Evolutionary conservation across 1,139 yeast genomes (phyloP).

Genomic region (Debaryomyces udenii): DNA sequence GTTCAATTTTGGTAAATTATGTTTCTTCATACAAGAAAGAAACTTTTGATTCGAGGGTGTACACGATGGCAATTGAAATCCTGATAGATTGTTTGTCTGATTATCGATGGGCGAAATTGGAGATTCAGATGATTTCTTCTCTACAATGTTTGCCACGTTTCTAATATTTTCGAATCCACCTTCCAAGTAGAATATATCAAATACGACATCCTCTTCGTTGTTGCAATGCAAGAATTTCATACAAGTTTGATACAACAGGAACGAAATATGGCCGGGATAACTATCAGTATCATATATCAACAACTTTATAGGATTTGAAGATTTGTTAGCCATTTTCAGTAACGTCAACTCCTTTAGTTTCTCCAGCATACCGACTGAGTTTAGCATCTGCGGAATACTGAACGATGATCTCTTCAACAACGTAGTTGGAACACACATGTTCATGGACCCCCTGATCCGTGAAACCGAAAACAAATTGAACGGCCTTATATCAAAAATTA

Average conservation of each 20-base stretch:
- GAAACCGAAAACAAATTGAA: constrained; percentile 35
- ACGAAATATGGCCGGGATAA: constrained; percentile 29
- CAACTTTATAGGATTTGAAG: constrained; percentile 29
- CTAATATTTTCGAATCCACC: constrained; percentile 36
- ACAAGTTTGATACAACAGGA: constrained; percentile 45
- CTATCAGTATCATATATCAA: constrained; percentile 56
- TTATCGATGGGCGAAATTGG: not conserved
- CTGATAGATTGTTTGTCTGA: constrained; percentile 23
- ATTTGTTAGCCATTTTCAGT: constrained; percentile 13
- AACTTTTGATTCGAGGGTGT: constrained; percentile 35
- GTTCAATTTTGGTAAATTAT: constrained; percentile 24
- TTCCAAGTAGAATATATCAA: constrained; percentile 35
- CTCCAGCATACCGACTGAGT: constrained; percentile 29
- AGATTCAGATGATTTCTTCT: not conserved
- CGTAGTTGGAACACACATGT: constrained; percentile 47
- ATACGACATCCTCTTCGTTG: constrained; percentile 15
- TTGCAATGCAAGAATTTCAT: constrained; percentile 37
- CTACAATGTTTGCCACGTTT: constrained; percentile 1
- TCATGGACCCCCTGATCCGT: constrained; percentile 33
- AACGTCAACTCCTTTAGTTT: constrained; percentile 22
- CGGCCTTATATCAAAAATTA: constrained; percentile 43
- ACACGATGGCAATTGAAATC: constrained; percentile 41
- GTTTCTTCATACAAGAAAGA: constrained; percentile 35
- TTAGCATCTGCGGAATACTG: constrained; percentile 33
- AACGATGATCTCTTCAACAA: constrained; percentile 40